Conservation (phyloP, 169 alveolate species). For the Plasmodium cynomolgi region DNA sequence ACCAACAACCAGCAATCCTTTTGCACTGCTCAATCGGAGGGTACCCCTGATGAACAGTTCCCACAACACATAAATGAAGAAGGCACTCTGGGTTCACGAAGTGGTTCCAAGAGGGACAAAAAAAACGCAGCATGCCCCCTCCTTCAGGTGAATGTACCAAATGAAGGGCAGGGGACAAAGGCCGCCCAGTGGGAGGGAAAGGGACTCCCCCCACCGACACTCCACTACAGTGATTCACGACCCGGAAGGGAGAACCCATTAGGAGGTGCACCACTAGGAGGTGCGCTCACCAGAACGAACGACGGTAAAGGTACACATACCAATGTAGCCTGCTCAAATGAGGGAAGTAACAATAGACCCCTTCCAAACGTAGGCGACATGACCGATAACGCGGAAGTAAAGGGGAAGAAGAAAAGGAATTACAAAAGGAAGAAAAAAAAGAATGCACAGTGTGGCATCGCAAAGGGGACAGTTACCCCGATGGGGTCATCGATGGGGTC, state of each 20-base stretch:
- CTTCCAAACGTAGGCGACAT: neutral
- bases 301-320: neutral
- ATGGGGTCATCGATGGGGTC: neutral
- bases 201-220: neutral
- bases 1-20: neutral
- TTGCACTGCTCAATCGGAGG: neutral
- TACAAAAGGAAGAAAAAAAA: neutral
- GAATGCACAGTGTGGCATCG: neutral
- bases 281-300: neutral
- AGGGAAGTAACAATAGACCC: neutral
- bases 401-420: slow-evolving; percentile 9
- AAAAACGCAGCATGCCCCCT: neutral
- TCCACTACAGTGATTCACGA: neutral
- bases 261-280: neutral
- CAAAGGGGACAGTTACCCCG: neutral
- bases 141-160: neutral
- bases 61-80: neutral
- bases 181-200: too few species aligned
- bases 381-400: neutral
- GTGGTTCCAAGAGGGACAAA: neutral
- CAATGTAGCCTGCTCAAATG: neutral
- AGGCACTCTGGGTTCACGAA: neutral
- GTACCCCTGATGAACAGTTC: neutral
- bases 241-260: neutral
- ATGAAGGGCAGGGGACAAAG: neutral